These are phyloP conservation scores for Phylloporus arenicola DNA, from an alignment of 768 basidiomycete genomes.

Conservation along the genomic window DNA sequence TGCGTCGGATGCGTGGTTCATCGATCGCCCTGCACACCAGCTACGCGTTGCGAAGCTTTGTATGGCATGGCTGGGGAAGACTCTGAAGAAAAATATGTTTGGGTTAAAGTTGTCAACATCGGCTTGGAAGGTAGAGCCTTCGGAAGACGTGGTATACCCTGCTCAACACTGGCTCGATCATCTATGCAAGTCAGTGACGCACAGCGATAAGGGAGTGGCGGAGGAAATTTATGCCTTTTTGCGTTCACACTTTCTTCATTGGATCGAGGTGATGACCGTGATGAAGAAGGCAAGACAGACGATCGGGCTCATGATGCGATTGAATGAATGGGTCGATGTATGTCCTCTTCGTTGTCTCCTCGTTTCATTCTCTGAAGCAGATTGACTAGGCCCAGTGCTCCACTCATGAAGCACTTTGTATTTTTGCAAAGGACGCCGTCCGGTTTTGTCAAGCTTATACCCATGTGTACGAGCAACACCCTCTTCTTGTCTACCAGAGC, in stretches of 20 bases:
- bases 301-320: constrained; percentile 21
- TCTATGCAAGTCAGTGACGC: constrained; percentile 13
- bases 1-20: constrained; percentile 24
- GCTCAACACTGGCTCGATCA: constrained; percentile 28
- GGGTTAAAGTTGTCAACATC: constrained; percentile 17
- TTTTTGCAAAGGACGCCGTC: constrained; percentile 23
- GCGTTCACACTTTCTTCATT: constrained; percentile 26
- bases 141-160: constrained; percentile 25
- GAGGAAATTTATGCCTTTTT: constrained; percentile 20
- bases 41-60: constrained; percentile 24
- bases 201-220: constrained; percentile 2
- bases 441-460: constrained; percentile 30
- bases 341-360: background rate
- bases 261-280: constrained; percentile 31
- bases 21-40: constrained; percentile 21
- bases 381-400: constrained; percentile 10
- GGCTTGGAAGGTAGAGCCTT: constrained; percentile 12
- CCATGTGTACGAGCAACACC: constrained; percentile 29
- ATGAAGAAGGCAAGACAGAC: constrained; percentile 30
- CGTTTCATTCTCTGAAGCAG: background rate
- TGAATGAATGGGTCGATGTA: constrained; percentile 27
- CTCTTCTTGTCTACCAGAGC: constrained; percentile 28
- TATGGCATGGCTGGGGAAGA: constrained; percentile 10
- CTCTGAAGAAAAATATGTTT: constrained; percentile 25
- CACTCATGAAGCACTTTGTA: constrained; percentile 13